Evolutionary conservation across 2,329 filamentous ascomycete species (phyloP).

Genomic region (Fusarium globosum): DNA sequence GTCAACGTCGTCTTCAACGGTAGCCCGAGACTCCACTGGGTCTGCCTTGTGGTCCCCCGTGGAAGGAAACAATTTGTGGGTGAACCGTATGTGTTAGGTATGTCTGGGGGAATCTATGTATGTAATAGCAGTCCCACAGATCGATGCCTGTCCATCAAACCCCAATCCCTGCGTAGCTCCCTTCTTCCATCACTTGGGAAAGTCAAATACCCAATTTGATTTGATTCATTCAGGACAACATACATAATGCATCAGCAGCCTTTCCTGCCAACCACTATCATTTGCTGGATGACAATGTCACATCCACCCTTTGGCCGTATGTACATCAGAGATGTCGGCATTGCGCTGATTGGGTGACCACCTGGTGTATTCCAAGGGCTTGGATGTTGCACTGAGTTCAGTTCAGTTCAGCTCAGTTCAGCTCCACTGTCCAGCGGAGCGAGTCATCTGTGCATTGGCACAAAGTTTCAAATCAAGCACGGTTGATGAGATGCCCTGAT

Average conservation of each 20-base stretch:
- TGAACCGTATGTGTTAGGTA: not conserved
- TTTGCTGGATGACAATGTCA: conserved; percentile 4
- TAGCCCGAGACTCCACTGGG: conserved; percentile 3
- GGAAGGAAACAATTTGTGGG: conserved; percentile 38
- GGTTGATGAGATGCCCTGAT: conserved; percentile 12
- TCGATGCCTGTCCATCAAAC: conserved; percentile 18
- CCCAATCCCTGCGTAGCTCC: conserved; percentile 19
- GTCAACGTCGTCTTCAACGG: not conserved
- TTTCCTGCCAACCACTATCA: not conserved
- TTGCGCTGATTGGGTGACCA: conserved; percentile 22
- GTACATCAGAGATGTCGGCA: conserved; percentile 14
- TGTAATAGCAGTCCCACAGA: conserved; percentile 9
- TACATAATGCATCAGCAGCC: not conserved
- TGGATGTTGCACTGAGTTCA: conserved; percentile 14
- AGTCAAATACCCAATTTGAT: conserved; percentile 1
- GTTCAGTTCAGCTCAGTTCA: conserved; percentile 11
- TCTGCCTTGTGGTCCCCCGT: conserved; percentile 1
- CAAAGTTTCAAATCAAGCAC: conserved; percentile 25
- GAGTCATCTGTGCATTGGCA: not conserved
- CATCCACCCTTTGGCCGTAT: not conserved
- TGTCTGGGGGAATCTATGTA: conserved; percentile 7
- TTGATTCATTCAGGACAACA: conserved; percentile 20
- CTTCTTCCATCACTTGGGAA: not conserved
- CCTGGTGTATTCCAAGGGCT: conserved; percentile 2
- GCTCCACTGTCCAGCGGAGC: not conserved